A percentile compares a stretch with the other conserved stretches of the same genome.
These are phyloP conservation scores for Daedaleopsis nitida DNA, from an alignment of 768 basidiomycete genomes.

Conservation along the genomic window DNA sequence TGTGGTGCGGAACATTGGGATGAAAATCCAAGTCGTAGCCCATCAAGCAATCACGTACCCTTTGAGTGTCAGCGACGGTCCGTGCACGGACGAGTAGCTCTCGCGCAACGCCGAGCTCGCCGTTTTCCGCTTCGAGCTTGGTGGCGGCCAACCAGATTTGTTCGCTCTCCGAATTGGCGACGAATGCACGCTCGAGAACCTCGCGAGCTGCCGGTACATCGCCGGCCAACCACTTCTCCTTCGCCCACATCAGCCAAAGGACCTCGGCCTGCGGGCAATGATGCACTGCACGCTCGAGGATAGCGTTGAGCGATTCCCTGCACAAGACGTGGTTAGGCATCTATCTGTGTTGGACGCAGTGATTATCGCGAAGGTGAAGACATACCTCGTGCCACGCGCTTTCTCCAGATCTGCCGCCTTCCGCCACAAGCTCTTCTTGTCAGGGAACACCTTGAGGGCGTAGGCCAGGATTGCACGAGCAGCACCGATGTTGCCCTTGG, in stretches of 20 bases:
- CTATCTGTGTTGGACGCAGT: background rate
- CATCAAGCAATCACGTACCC: constrained; percentile 50
- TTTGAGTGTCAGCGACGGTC: constrained; percentile 87
- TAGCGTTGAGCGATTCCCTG: constrained; percentile 79
- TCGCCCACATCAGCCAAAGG: constrained; percentile 97
- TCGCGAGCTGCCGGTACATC: constrained; percentile 91
- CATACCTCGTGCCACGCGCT: constrained; percentile 78
- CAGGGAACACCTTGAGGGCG: constrained; percentile 89
- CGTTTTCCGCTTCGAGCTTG: constrained; percentile 95
- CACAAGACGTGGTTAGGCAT: background rate
- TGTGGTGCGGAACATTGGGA: constrained; percentile 31
- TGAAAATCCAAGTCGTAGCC: background rate
- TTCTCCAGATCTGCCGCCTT: constrained; percentile 94
- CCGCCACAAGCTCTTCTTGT: constrained; percentile 83
- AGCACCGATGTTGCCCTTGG: constrained; percentile 74
- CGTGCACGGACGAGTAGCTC: constrained; percentile 88
- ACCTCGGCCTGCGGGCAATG: constrained; percentile 96
- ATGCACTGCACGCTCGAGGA: constrained; percentile 80
- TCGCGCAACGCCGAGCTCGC: constrained; percentile 82
- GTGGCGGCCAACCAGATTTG: constrained; percentile 98
- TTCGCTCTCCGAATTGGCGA: constrained; percentile 95
- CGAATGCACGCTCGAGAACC: constrained; percentile 87
- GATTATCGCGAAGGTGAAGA: constrained; percentile 10
- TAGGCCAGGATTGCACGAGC: constrained; percentile 90
- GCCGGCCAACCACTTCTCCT: constrained; percentile 92